A percentile compares a stretch with the other conserved stretches of the same genome.
phyloP scores from a whole-genome alignment of 345 rosid genomes.

The Sisymbrium irio region DNA sequence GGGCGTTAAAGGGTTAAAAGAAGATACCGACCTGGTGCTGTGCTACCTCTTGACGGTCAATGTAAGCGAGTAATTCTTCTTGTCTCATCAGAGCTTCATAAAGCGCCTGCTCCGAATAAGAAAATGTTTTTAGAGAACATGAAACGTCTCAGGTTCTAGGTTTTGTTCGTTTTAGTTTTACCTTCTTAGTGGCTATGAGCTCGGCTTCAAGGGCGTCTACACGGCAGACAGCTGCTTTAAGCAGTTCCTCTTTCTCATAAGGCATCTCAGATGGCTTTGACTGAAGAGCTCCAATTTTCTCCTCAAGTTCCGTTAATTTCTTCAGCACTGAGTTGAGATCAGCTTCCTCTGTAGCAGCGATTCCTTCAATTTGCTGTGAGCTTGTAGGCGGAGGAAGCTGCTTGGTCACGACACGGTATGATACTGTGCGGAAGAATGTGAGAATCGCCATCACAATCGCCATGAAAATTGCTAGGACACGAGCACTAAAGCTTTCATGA shows the following conservation, averaged over 20 bases:
- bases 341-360: slow-evolving; percentile 39
- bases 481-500: slow-evolving; percentile 54
- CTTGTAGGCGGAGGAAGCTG: slow-evolving; percentile 42
- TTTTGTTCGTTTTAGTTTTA: slow-evolving; percentile 22
- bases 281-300: slow-evolving; percentile 76
- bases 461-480: slow-evolving; percentile 44
- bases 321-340: slow-evolving; percentile 71
- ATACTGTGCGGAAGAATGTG: slow-evolving; percentile 50
- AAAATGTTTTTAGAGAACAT: neutral
- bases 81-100: slow-evolving; percentile 93
- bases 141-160: neutral
- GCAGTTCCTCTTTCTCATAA: slow-evolving; percentile 88
- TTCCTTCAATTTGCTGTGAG: slow-evolving; percentile 35
- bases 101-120: slow-evolving; percentile 59
- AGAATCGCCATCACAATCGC: slow-evolving; percentile 62
- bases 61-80: slow-evolving; percentile 91
- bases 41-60: slow-evolving; percentile 84
- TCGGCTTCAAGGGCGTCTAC: slow-evolving; percentile 99
- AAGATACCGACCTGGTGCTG: slow-evolving; percentile 52
- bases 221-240: slow-evolving; percentile 95
- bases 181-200: slow-evolving; percentile 98
- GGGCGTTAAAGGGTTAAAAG: neutral
- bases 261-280: slow-evolving; percentile 97
- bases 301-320: slow-evolving; percentile 85
- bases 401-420: slow-evolving; percentile 43